Base-by-base conservation (phyloP, 345 rosid species). In the Populus alba region DNA sequence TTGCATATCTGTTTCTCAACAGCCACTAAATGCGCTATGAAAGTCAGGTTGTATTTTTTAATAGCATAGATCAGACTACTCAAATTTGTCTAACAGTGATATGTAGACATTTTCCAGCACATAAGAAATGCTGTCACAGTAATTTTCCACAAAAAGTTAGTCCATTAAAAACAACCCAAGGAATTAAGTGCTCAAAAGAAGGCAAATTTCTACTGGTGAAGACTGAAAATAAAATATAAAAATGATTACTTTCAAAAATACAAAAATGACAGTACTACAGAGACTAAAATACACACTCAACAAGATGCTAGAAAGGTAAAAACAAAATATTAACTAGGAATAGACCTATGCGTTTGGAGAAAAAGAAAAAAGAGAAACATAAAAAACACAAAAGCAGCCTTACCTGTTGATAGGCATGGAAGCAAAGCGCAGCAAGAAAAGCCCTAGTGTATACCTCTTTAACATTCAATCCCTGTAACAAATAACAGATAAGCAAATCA, bases 371-470 rank as follows among this genome's bases (percentile, higher is more conserved):
- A 7, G 6, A 23, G 51, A 61, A 68, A 47, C 66, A 29, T 45
- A 68, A 62, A 18, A 66, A 55, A 79, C 9, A 68, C 2, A 17
- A 37, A 51, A 51, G 51, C 79, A 47, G 65, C 43, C 84, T 85
- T 74, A 91, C 99, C 97, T 96, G 99, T 85, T 96, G 99, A 84
- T 96, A 94, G 29, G 98, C 99, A 84, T 96, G 99, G 90, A 90
- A 96, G 84, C 91, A 91, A 71, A 96, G 90, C 12, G 99, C 95
- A 65, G 95, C 99, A 22, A 92, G 35, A 45, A 96, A 87, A 71
- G 97, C 87, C 87, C 95, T 88, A 25, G 77, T 70, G 20, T 83
- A 86, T 31, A 94, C 77, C 80, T 90, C 84, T 81, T 89, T 85
- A 81, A 90, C 89, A 87, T 96, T 91, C 83, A 94, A 81, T 27